Base-by-base conservation (phyloP, 192 early-diverging fungal species). In the Linnemannia elongata region DNA sequence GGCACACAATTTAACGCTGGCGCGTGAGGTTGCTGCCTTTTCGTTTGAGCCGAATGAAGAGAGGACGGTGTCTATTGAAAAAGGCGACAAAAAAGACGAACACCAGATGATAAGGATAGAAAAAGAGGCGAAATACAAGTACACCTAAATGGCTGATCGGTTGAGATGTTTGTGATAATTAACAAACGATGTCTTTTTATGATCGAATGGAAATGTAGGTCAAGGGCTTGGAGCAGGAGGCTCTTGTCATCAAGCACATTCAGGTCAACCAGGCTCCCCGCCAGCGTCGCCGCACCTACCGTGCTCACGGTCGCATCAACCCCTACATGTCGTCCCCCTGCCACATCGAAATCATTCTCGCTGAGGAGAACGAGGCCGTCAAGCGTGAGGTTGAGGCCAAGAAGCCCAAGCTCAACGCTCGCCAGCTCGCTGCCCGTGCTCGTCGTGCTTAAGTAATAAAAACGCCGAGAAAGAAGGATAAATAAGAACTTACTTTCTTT, bases 211-310 rank as follows among this genome's bases (percentile, higher is more conserved):
- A 49, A 49, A 33, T 44, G 7, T 77, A 87, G 85, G 85, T 87
- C 66, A 87, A 87, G 85, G 85, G 85, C 66, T 81, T 87, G 79
- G 85, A 87, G 44, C 85, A 87, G 85, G 85, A 87, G 30, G 85
- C 85, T 88, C 93, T 98, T 76, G 93, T 96, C 76, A 93, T 99
- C 89, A 94, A 95, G 93, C 96, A 98, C 95, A 96, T 99, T 80
- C 94, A 97, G 92, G 97, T 99, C 91, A 98, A 99, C 94, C 96
- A 97, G 90, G 98, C 98, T 85, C 96, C 97, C 88, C 98, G 98
- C 93, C 96, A 97, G 91, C 97, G 98, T 82, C 96, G 98, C 88
- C 92, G 98, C 88, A 99, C 97, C 41, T 99, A 95, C 96, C 97
- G 98, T 94, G 98, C 97, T 86, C 98, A 99, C 94, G 98, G 98